Evolutionary conservation across 2,329 filamentous ascomycete species (phyloP).

Genomic region (Colletotrichum musae): DNA sequence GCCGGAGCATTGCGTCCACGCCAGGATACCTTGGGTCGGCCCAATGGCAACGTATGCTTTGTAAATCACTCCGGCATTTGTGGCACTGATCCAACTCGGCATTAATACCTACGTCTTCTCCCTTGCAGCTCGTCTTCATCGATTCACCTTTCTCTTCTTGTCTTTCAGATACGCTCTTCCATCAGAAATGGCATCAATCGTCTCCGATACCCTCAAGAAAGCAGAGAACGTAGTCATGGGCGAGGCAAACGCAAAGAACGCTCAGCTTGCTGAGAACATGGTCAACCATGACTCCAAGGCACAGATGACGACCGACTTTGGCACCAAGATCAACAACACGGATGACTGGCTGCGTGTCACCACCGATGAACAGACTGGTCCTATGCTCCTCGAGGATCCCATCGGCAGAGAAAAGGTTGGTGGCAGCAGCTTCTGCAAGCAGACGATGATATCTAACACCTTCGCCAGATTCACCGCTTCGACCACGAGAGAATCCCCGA

Average conservation of each 20-base stretch:
- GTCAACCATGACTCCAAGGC: constrained; percentile 71
- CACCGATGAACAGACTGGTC: constrained; percentile 75
- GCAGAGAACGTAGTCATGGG: constrained; percentile 59
- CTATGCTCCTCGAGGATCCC: constrained; percentile 78
- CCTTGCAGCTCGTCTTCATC: background rate
- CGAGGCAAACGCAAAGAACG: constrained; percentile 66
- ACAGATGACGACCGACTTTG: constrained; percentile 82
- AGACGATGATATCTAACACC: background rate
- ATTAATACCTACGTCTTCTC: background rate
- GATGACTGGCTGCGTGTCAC: constrained; percentile 83
- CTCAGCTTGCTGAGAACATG: constrained; percentile 72
- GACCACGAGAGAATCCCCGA: constrained; percentile 77
- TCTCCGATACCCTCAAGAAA: constrained; percentile 54
- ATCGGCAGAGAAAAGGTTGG: constrained; percentile 80
- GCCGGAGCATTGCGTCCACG: background rate
- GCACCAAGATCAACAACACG: constrained; percentile 79
- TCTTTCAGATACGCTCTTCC: background rate
- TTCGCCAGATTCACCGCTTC: constrained; percentile 76
- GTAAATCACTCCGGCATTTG: background rate
- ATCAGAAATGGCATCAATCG: constrained; percentile 41
- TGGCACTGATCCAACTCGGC: constrained; percentile 9
- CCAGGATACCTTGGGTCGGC: background rate
- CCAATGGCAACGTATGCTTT: constrained; percentile 14
- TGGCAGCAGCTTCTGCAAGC: rapidly evolving
- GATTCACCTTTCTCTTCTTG: background rate